These are phyloP conservation scores for Stereum hirsutum DNA, from an alignment of 1,284 basidiomycete genomes.

Conservation along the genomic window DNA sequence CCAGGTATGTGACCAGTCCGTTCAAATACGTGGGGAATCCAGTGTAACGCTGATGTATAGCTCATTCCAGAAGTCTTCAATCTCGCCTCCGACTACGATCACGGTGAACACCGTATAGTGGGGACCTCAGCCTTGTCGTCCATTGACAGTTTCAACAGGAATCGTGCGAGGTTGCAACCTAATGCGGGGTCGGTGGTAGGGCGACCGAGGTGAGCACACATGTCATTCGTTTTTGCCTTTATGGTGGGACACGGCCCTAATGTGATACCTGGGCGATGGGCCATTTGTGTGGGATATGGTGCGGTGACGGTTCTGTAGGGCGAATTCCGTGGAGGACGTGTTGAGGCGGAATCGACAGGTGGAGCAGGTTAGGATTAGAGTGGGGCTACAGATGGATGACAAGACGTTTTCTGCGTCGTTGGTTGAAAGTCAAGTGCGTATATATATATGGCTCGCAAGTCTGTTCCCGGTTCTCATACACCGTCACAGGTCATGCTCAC, in stretches of 20 bases:
- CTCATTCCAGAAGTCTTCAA: conserved; percentile 82
- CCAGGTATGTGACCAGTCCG: conserved; percentile 46
- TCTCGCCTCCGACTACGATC: conserved; percentile 71
- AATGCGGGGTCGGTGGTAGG: conserved; percentile 36
- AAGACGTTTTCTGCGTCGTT: conserved; percentile 77
- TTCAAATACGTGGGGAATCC: conserved; percentile 1
- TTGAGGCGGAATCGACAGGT: conserved; percentile 86
- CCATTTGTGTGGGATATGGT: neutral
- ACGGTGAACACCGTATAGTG: conserved; percentile 69
- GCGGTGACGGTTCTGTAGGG: conserved; percentile 32
- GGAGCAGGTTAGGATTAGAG: conserved; percentile 82
- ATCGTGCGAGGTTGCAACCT: conserved; percentile 60
- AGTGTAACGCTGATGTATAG: conserved; percentile 26
- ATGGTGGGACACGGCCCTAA: too few relatives aligned
- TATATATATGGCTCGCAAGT: neutral
- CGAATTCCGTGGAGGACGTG: conserved; percentile 83
- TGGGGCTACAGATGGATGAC: conserved; percentile 91
- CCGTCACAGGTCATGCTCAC: conserved; percentile 76
- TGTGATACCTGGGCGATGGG: too few relatives aligned
- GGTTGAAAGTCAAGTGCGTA: conserved; percentile 73
- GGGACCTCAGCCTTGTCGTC: conserved; percentile 82
- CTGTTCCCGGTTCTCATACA: conserved; percentile 7
- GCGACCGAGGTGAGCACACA: conserved; percentile 44
- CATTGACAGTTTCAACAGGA: conserved; percentile 89
- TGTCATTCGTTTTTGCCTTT: neutral